phyloP scores from a whole-genome alignment of 768 basidiomycete genomes.

The Butyriboletus loyo region DNA sequence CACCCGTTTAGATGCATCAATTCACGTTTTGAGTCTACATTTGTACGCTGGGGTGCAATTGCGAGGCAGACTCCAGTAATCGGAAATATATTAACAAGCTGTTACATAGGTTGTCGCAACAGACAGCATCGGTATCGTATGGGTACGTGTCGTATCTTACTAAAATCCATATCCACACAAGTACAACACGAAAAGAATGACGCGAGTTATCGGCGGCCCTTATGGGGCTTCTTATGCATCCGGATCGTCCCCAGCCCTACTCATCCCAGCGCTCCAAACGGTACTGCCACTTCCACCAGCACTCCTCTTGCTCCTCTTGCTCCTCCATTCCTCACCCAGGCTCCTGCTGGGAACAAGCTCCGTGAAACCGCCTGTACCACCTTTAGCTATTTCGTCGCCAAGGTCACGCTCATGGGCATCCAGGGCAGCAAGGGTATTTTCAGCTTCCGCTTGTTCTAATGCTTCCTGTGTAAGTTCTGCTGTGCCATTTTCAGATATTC shows the following conservation, averaged over 20 bases:
- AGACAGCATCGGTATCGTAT: conserved; percentile 16
- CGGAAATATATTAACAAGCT: conserved; percentile 19
- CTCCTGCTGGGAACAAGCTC: conserved; percentile 57
- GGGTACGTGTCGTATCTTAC: conserved; percentile 22
- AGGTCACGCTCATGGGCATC: conserved; percentile 75
- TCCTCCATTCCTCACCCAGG: conserved; percentile 51
- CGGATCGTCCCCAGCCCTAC: conserved; percentile 50
- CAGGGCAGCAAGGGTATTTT: conserved; percentile 70
- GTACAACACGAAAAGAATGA: conserved; percentile 9
- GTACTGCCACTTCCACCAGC: conserved; percentile 71
- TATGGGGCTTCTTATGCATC: conserved; percentile 27
- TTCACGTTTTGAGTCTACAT: background rate
- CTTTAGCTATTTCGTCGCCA: conserved; percentile 74
- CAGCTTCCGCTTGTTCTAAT: conserved; percentile 74
- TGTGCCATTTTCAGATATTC: conserved; percentile 24
- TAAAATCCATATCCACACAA: conserved; percentile 16
- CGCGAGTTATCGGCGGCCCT: background rate
- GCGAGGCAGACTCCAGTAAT: background rate
- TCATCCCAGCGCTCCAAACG: conserved; percentile 86
- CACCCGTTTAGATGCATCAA: background rate
- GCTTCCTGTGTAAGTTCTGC: conserved; percentile 69
- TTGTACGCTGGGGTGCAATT: background rate
- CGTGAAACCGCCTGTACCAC: conserved; percentile 71
- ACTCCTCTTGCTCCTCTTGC: conserved; percentile 47
- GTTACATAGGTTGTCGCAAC: conserved; percentile 21